Percentiles rank a stretch among this genome's conserved stretches.
Evolutionary conservation across 805 yeast species (phyloP).

Genomic region (Nakazawaea anatomiae): DNA sequence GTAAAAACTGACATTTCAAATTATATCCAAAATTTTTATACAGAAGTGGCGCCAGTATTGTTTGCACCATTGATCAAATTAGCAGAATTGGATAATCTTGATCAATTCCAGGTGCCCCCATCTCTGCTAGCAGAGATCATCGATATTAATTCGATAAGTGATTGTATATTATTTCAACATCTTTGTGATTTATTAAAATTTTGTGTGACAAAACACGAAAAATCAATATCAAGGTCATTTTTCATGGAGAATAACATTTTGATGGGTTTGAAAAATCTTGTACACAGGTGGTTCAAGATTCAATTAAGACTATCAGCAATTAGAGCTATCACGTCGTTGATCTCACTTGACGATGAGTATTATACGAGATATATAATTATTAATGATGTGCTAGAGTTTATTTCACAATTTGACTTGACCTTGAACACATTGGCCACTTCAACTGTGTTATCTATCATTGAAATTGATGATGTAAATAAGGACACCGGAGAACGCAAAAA

Average conservation of each 20-base stretch:
- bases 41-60: conserved; percentile 27
- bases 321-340: conserved; percentile 58
- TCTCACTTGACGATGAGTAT: conserved; percentile 56
- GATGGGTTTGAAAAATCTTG: conserved; percentile 45
- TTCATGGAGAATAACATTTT: conserved; percentile 55
- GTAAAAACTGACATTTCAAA: conserved; percentile 6
- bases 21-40: conserved; percentile 58
- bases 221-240: conserved; percentile 51
- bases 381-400: conserved; percentile 45
- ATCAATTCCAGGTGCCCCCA: conserved; percentile 2
- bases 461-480: conserved; percentile 24
- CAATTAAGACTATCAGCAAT: conserved; percentile 63
- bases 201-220: conserved; percentile 61
- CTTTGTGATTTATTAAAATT: conserved; percentile 69
- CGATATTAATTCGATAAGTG: conserved; percentile 18
- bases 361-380: conserved; percentile 54
- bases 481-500: conserved; percentile 20
- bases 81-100: conserved; percentile 2
- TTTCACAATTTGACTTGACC: conserved; percentile 33
- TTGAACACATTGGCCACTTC: conserved; percentile 60
- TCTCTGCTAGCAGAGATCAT: conserved; percentile 11
- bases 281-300: conserved; percentile 34
- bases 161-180: conserved; percentile 43
- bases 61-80: conserved; percentile 22
- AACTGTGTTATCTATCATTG: conserved; percentile 60